These are phyloP conservation scores for Myxozyma neglecta DNA, from an alignment of 805 yeast genomes.

Conservation along the genomic window DNA sequence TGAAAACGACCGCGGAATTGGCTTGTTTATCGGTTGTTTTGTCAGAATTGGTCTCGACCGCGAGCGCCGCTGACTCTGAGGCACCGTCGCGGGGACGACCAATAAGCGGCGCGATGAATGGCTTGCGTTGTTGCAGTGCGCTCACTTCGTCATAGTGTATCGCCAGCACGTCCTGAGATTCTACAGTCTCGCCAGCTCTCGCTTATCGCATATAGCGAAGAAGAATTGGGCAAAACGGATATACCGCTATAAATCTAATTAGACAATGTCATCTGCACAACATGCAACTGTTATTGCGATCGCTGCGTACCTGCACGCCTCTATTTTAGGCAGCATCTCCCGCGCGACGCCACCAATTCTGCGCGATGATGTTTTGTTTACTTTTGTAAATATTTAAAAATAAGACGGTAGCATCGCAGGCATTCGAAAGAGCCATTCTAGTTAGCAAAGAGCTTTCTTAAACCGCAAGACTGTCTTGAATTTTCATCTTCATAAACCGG, in stretches of 20 bases:
- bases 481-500: too few relatives aligned
- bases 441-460: too few relatives aligned
- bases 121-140: neutral
- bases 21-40: neutral
- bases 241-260: neutral
- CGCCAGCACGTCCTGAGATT: too few relatives aligned
- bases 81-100: constrained; percentile 9
- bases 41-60: constrained; percentile 4
- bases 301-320: neutral
- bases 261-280: neutral
- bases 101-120: constrained; percentile 2
- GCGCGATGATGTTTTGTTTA: neutral
- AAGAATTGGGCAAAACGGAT: neutral
- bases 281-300: neutral
- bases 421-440: too few relatives aligned
- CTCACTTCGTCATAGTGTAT: neutral
- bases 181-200: neutral
- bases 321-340: neutral
- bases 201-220: neutral
- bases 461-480: too few relatives aligned
- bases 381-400: too few relatives aligned
- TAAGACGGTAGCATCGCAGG: too few relatives aligned
- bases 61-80: constrained; percentile 6
- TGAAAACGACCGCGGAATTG: neutral
- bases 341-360: neutral